Evolutionary conservation across 495 filamentous ascomycete genomes (phyloP).

Genomic region (Penicillium fimorum): DNA sequence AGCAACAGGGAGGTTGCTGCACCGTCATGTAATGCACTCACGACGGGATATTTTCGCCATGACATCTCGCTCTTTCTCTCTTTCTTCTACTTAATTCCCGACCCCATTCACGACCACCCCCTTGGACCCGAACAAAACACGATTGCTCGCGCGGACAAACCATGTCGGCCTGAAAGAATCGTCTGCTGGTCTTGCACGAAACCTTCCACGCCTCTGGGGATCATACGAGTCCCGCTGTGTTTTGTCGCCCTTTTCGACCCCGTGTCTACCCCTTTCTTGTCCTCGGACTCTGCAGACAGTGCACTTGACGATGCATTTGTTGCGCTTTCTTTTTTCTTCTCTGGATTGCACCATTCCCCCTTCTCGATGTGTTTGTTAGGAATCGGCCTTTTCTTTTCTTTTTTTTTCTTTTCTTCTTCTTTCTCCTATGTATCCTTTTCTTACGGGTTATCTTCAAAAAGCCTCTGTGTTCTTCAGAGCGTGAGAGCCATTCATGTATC

Average conservation of each 20-base stretch:
- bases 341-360: slow-evolving; percentile 14
- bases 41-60: slow-evolving; percentile 37
- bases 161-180: slow-evolving; percentile 25
- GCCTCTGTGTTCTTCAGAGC: slow-evolving; percentile 13
- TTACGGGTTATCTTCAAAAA: slow-evolving; percentile 29
- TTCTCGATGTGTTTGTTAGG: slow-evolving; percentile 9
- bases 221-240: slow-evolving; percentile 13
- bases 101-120: slow-evolving; percentile 22
- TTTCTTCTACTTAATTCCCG: slow-evolving; percentile 26
- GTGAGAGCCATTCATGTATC: slow-evolving; percentile 36
- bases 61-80: slow-evolving; percentile 30
- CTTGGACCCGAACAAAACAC: slow-evolving; percentile 16
- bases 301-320: slow-evolving; percentile 17
- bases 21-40: slow-evolving; percentile 75
- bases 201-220: slow-evolving; percentile 20
- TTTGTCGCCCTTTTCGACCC: slow-evolving; percentile 26
- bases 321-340: slow-evolving; percentile 34
- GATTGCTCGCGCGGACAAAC: slow-evolving; percentile 23
- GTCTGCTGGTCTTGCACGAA: slow-evolving; percentile 48
- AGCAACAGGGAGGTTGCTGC: slow-evolving; percentile 87
- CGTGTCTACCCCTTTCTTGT: slow-evolving; percentile 20
- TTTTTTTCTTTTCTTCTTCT: slow-evolving; percentile 20
- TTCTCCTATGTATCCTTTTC: slow-evolving; percentile 26
- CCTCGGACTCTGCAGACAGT: slow-evolving; percentile 9
- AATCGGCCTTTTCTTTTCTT: slow-evolving; percentile 20